A percentile compares a stretch with the other conserved stretches of the same genome.
phyloP scores from a whole-genome alignment of 495 filamentous ascomycete genomes.

The Daldinia vernicosa region DNA sequence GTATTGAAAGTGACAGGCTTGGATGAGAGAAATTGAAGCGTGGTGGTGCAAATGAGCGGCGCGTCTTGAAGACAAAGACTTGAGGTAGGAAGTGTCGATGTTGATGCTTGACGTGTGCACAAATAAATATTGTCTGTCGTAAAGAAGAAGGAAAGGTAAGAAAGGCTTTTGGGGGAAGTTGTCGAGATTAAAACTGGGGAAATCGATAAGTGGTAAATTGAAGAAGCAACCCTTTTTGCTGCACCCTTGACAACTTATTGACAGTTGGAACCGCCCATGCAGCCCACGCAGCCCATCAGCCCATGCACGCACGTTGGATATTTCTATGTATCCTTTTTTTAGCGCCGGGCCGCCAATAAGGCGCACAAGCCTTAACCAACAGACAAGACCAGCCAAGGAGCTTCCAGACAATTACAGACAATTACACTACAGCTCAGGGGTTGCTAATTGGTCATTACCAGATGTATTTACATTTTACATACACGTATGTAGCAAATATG shows the following conservation, averaged over 20 bases:
- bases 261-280: slow-evolving; percentile 8
- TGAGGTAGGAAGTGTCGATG: not conserved
- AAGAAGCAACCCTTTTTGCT: slow-evolving; percentile 10
- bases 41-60: not conserved
- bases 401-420: not conserved
- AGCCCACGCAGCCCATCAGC: not conserved
- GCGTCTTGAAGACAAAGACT: not conserved
- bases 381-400: slow-evolving; percentile 11
- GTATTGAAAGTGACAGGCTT: slow-evolving; percentile 15
- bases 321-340: not conserved
- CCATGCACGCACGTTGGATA: slow-evolving; percentile 5
- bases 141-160: slow-evolving; percentile 25
- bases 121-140: slow-evolving; percentile 28
- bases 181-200: slow-evolving; percentile 44
- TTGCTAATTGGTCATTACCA: not conserved
- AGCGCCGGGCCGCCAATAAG: slow-evolving; percentile 16
- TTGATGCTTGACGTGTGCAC: slow-evolving; percentile 11
- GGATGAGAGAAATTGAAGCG: not conserved
- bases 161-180: slow-evolving; percentile 27
- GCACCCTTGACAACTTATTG: slow-evolving; percentile 33
- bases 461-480: not conserved
- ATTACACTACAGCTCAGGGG: not conserved
- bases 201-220: slow-evolving; percentile 30
- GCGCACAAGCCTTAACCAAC: slow-evolving; percentile 31
- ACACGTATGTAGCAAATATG: not conserved